Evolutionary conservation across 306 rosid genomes (phyloP), one percentile per base, ranked within the genome.

Genomic region (Medicago arabica): DNA sequence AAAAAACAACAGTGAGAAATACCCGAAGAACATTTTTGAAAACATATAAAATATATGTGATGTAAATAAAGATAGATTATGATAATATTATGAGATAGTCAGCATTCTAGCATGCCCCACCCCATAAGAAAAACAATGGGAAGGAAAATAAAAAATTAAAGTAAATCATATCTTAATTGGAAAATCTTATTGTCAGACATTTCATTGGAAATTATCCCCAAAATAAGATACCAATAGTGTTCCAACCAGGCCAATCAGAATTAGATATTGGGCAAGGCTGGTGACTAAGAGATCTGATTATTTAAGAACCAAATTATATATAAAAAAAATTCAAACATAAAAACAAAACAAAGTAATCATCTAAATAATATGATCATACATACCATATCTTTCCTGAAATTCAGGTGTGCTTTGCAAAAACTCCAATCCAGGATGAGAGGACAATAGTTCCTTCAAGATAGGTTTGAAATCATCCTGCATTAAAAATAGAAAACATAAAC

Each of bases 331-430:
- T 69, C 18, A 10, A 10, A 38, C 18, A 38, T n/a, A n/a, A n/a
- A 61, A 23, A 31, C 0, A 12, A 70, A 60, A n/a, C 19, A 55
- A 62, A 31, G n/a, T 6, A 16, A 51, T 9, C 46, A 74, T 65
- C 71, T 9, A 73, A 61, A 19, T 58, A 68, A 21, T 68, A 50
- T 62, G 69, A 49, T 7, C 34, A 43, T 13, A 9, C 78, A 19
- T 87, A 90, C 96, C 92, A 75, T 90, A 90, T 90, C 92, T 86
- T 83, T 90, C 92, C 85, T 90, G 96, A 83, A 90, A 90, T 58
- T 90, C 92, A 60, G 92, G 96, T 0, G 90, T 90, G 82, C 83
- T 84, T 68, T 83, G 92, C 81, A 90, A 86, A 82, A 90, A 90
- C 69, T 88, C 92, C 82, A 90, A 75, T 55, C 96, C 92, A 57